Evolutionary conservation across 2,329 filamentous ascomycete genomes (phyloP).

Genomic region (Ophiostoma quercus): DNA sequence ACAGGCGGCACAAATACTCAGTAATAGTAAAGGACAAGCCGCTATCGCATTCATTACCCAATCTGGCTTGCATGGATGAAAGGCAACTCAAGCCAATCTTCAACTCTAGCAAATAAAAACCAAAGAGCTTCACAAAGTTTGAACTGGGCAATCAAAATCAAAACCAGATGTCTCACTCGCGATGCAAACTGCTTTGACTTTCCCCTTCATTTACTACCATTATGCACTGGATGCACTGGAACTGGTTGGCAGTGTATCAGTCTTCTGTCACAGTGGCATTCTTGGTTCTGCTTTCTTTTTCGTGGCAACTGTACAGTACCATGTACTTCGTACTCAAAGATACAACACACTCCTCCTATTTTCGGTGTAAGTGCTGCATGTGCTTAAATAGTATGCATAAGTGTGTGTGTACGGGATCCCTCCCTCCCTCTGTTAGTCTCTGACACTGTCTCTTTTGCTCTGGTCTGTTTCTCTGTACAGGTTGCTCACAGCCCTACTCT

Average conservation of each 20-base stretch:
- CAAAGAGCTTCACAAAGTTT: background rate
- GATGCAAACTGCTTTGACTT: background rate
- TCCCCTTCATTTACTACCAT: background rate
- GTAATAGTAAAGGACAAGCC: background rate
- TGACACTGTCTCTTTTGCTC: background rate
- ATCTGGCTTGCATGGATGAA: background rate
- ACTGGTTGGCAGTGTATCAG: background rate
- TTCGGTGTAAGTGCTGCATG: slow-evolving; percentile 8
- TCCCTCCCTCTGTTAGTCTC: slow-evolving; percentile 13
- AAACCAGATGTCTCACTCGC: background rate
- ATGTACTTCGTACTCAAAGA: background rate
- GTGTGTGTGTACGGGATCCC: slow-evolving; percentile 19
- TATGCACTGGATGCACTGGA: background rate
- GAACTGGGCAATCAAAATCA: background rate
- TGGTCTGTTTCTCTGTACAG: background rate
- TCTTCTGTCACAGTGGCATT: background rate
- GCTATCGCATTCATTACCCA: background rate
- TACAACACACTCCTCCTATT: background rate
- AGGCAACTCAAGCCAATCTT: background rate
- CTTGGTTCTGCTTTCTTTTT: background rate
- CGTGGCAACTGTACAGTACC: background rate
- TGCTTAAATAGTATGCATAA: background rate
- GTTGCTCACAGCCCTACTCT: background rate
- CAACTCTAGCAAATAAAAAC: background rate
- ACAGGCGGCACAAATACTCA: background rate